Evolutionary conservation across 2,329 filamentous ascomycete genomes (phyloP).

Genomic region (Neonectria sp.): DNA sequence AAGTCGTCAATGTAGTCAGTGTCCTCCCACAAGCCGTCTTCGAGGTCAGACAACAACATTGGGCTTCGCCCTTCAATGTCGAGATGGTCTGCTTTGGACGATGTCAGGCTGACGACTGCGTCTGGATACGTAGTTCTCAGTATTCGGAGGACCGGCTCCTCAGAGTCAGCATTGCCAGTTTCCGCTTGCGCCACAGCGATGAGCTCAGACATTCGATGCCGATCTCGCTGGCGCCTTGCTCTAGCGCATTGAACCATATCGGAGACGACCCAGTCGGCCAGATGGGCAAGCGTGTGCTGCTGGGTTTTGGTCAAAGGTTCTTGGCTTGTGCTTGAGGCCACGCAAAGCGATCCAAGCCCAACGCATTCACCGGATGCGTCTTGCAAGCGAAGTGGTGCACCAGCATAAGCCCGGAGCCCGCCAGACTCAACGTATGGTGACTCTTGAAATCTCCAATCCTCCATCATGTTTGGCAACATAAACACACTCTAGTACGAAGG

Average conservation of each 20-base stretch:
- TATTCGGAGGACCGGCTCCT: slow-evolving; percentile 47
- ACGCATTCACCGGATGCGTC: slow-evolving; percentile 57
- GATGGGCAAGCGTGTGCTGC: slow-evolving; percentile 46
- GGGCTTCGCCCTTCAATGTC: slow-evolving; percentile 45
- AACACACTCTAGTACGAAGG: slow-evolving; percentile 52
- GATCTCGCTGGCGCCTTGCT: slow-evolving; percentile 56
- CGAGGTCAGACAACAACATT: slow-evolving; percentile 48
- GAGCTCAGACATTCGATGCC: slow-evolving; percentile 55
- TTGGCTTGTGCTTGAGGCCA: slow-evolving; percentile 55
- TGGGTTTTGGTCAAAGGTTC: slow-evolving; percentile 50
- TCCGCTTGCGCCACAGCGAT: slow-evolving; percentile 46
- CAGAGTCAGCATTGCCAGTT: slow-evolving; percentile 34
- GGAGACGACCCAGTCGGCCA: slow-evolving; percentile 54
- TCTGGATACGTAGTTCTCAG: slow-evolving; percentile 53
- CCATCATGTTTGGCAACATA: slow-evolving; percentile 56
- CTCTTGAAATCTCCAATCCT: slow-evolving; percentile 60
- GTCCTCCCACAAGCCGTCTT: slow-evolving; percentile 62
- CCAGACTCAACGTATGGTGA: slow-evolving; percentile 58
- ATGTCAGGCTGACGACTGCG: slow-evolving; percentile 49
- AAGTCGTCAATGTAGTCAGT: slow-evolving; percentile 55
- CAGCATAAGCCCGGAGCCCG: slow-evolving; percentile 59
- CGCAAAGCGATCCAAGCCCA: slow-evolving; percentile 60
- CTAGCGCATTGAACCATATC: slow-evolving; percentile 58
- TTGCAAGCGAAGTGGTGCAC: slow-evolving; percentile 56
- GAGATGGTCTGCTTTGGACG: slow-evolving; percentile 43